phyloP scores from a whole-genome alignment of 495 filamentous ascomycete species.

The Penicillium coprophilum region DNA sequence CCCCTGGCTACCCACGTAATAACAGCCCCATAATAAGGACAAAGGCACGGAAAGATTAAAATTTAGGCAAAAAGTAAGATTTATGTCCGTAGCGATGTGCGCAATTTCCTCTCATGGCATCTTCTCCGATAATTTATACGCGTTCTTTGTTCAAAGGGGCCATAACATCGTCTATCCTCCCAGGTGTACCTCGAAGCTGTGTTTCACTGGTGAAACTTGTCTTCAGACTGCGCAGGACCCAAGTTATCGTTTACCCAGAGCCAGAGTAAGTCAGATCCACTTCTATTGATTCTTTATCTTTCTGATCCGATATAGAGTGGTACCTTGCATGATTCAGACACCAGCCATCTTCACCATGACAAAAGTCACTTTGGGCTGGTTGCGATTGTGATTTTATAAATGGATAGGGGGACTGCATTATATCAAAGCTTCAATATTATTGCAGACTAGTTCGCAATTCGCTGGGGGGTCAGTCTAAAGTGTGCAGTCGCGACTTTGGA shows the following conservation, averaged over 20 bases:
- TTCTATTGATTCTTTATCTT: background rate
- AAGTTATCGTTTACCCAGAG: too few relatives aligned
- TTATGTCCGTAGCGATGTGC: too few relatives aligned
- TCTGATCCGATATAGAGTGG: background rate
- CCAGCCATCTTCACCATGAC: conserved; percentile 1
- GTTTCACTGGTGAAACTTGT: background rate
- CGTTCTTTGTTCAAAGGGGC: background rate
- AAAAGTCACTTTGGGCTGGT: background rate
- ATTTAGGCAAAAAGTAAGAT: background rate
- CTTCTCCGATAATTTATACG: background rate
- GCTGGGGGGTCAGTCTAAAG: background rate
- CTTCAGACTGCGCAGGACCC: background rate
- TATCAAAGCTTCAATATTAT: background rate
- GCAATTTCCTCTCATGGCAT: background rate
- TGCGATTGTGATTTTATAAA: background rate
- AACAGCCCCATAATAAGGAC: background rate
- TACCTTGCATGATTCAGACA: background rate
- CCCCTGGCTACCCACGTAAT: background rate
- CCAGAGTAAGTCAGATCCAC: background rate
- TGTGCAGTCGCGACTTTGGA: background rate
- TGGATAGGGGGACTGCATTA: background rate
- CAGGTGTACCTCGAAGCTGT: background rate
- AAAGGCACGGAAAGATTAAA: background rate
- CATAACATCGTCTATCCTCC: background rate
- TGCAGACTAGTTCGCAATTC: background rate